Percentiles rank a stretch among this genome's conserved stretches.
Conservation (phyloP, 2,329 filamentous ascomycete genomes). For the Amauroascus verrucosus region DNA sequence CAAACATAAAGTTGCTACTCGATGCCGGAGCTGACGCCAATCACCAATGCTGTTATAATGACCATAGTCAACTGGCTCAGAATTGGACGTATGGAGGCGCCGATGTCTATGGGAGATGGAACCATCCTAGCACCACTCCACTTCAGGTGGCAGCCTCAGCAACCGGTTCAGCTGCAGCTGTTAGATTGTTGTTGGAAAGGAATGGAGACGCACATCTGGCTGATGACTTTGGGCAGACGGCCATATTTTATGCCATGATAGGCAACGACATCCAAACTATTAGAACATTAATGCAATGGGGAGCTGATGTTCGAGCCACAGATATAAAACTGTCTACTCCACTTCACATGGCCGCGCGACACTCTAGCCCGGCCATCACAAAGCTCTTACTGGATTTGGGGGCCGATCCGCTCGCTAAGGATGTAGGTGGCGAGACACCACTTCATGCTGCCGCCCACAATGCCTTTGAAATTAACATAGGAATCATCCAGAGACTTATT, state of each 20-base stretch:
- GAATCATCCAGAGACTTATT: not conserved
- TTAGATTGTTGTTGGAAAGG: conserved; percentile 3
- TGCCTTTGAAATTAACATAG: not conserved
- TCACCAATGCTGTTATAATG: not conserved
- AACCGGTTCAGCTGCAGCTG: not conserved
- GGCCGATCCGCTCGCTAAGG: conserved; percentile 27
- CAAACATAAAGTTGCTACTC: not conserved
- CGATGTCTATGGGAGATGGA: not conserved
- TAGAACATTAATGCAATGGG: not conserved
- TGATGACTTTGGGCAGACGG: conserved; percentile 2
- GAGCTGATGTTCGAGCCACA: not conserved
- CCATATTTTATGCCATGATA: conserved; percentile 6
- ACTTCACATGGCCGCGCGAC: not conserved
- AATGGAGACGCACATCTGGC: not conserved
- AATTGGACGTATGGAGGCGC: not conserved
- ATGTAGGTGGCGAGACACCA: conserved; percentile 31
- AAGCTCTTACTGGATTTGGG: conserved; percentile 18
- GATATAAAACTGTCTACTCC: not conserved
- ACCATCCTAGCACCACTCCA: not conserved
- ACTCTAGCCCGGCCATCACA: not conserved
- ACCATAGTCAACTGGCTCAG: not conserved
- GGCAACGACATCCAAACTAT: conserved; percentile 1
- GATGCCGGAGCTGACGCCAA: conserved; percentile 4
- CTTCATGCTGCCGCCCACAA: conserved; percentile 13
- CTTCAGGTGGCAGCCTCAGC: conserved; percentile 1